Evolutionary conservation across 768 basidiomycete genomes (phyloP).

Genomic region (Lactifluus volemus): DNA sequence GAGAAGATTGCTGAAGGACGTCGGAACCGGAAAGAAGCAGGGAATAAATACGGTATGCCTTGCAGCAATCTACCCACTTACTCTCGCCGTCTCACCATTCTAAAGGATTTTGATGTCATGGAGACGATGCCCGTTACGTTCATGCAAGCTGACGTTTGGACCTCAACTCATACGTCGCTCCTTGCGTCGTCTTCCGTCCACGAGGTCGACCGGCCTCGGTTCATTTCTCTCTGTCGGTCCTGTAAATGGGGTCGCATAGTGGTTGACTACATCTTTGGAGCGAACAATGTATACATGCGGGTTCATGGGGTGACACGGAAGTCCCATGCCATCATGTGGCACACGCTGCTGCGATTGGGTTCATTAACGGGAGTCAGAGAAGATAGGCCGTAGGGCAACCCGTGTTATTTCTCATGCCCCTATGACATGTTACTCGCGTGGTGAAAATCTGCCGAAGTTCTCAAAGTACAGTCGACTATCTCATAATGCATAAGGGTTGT

Average conservation of each 20-base stretch:
- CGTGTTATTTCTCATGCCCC: not conserved
- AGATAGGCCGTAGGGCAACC: not conserved
- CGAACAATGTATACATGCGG: not conserved
- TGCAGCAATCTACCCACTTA: not conserved
- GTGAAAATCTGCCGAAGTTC: not conserved
- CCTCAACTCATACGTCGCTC: not conserved
- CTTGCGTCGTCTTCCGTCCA: not conserved
- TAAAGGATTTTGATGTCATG: constrained; percentile 9
- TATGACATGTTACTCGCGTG: not conserved
- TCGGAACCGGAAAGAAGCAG: constrained; percentile 80
- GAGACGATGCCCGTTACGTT: not conserved
- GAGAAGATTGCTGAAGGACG: constrained; percentile 77
- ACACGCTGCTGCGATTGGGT: not conserved
- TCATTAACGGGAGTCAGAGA: not conserved
- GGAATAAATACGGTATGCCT: constrained; percentile 78
- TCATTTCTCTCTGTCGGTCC: not conserved
- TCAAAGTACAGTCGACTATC: too few relatives aligned
- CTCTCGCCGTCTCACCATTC: not conserved
- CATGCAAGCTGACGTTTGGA: not conserved
- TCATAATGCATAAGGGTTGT: too few relatives aligned
- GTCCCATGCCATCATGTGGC: not conserved
- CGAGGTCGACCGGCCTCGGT: not conserved
- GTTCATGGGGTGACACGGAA: not conserved
- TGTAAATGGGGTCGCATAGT: not conserved
- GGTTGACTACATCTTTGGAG: not conserved